Percentiles rank a stretch among this genome's conserved stretches.
phyloP scores from a whole-genome alignment of 2,329 filamentous ascomycete genomes.

The Shiraia sp. region DNA sequence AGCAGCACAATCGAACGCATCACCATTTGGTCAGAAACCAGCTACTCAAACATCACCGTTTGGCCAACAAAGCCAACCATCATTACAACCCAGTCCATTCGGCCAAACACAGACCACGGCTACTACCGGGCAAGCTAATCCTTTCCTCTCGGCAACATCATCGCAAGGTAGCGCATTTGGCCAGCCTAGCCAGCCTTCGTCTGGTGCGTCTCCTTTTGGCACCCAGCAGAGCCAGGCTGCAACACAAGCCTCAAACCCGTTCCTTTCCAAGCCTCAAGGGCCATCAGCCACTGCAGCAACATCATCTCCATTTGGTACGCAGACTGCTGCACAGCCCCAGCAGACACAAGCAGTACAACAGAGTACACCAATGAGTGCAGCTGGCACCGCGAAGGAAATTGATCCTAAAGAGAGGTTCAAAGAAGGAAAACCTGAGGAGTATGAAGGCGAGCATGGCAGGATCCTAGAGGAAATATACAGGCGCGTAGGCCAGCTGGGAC shows the following conservation, averaged over 20 bases:
- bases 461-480: slow-evolving; percentile 64
- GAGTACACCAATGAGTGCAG: slow-evolving; percentile 65
- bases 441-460: slow-evolving; percentile 60
- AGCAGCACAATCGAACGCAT: slow-evolving; percentile 35
- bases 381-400: slow-evolving; percentile 9
- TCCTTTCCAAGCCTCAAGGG: slow-evolving; percentile 21
- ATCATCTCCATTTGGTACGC: slow-evolving; percentile 20
- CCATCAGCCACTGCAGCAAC: slow-evolving; percentile 10
- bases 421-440: slow-evolving; percentile 60
- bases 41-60: slow-evolving; percentile 37
- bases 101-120: slow-evolving; percentile 23
- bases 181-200: slow-evolving; percentile 43
- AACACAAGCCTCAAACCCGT: slow-evolving; percentile 23
- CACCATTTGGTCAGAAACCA: slow-evolving; percentile 38
- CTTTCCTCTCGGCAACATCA: slow-evolving; percentile 19
- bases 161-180: slow-evolving; percentile 30
- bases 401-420: slow-evolving; percentile 56
- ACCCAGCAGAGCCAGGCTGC: slow-evolving; percentile 12
- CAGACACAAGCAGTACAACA: slow-evolving; percentile 12
- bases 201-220: slow-evolving; percentile 36
- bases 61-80: slow-evolving; percentile 21
- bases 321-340: slow-evolving; percentile 8
- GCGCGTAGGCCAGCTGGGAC: slow-evolving; percentile 65
- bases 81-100: slow-evolving; percentile 20
- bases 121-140: slow-evolving; percentile 14